Percentiles rank a stretch among this genome's conserved stretches.
phyloP scores from a whole-genome alignment of 2,329 filamentous ascomycete species.

The Fusarium sublunatum region DNA sequence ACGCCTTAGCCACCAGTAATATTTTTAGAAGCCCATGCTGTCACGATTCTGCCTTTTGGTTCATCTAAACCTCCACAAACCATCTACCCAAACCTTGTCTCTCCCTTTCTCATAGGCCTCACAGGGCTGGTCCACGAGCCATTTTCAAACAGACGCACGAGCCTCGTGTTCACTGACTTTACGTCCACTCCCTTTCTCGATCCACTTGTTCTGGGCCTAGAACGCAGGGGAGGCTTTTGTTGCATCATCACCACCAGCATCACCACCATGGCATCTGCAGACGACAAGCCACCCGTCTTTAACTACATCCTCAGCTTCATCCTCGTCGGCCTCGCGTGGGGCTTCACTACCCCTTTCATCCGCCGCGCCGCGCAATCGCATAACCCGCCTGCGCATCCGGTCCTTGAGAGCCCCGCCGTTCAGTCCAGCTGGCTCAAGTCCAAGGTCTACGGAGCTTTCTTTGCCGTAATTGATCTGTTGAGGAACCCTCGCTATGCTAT shows the following conservation, averaged over 20 bases:
- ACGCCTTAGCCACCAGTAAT: slow-evolving; percentile 40
- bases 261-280: slow-evolving; percentile 23
- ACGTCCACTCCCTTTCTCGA: slow-evolving; percentile 18
- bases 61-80: slow-evolving; percentile 34
- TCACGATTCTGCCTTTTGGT: slow-evolving; percentile 28
- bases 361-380: slow-evolving; percentile 83
- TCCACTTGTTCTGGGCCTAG: slow-evolving; percentile 19
- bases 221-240: slow-evolving; percentile 16
- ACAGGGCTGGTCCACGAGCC: slow-evolving; percentile 17
- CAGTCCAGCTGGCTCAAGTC: slow-evolving; percentile 69
- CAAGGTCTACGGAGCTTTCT: slow-evolving; percentile 73
- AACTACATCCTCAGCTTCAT: slow-evolving; percentile 92
- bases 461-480: slow-evolving; percentile 81
- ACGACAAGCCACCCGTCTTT: slow-evolving; percentile 65
- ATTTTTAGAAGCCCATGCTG: slow-evolving; percentile 36
- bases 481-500: slow-evolving; percentile 85
- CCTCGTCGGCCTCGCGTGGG: slow-evolving; percentile 92
- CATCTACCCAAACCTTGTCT: slow-evolving; percentile 8
- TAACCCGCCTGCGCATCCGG: slow-evolving; percentile 68
- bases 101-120: slow-evolving; percentile 27
- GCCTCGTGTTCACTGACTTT: slow-evolving; percentile 30
- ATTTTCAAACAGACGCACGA: slow-evolving; percentile 27
- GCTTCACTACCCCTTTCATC: slow-evolving; percentile 92
- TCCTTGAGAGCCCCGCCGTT: slow-evolving; percentile 63
- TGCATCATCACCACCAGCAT: slow-evolving; percentile 28